Evolutionary conservation across 495 filamentous ascomycete genomes (phyloP).

Genomic region (Hyaloscypha bicolor): DNA sequence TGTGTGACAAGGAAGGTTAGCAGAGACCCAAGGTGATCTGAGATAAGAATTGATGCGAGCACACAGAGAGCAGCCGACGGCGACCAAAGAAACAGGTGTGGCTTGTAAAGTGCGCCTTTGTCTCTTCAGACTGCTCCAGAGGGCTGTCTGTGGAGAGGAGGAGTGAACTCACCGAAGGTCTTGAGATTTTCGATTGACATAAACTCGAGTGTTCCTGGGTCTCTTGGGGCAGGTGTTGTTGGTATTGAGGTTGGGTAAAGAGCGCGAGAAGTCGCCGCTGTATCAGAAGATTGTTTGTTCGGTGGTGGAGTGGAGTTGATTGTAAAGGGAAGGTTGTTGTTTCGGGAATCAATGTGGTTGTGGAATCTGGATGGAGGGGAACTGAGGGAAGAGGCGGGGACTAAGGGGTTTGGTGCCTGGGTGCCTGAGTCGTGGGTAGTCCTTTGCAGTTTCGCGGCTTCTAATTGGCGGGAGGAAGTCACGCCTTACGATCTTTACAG

Average conservation of each 20-base stretch:
- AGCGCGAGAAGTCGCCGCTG: constrained; percentile 25
- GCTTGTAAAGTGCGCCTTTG: neutral
- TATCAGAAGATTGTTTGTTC: constrained; percentile 10
- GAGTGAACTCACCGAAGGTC: constrained; percentile 80
- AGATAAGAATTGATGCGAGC: constrained; percentile 5
- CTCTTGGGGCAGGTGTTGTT: constrained; percentile 29
- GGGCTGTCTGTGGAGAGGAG: constrained; percentile 38
- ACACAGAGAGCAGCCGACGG: neutral
- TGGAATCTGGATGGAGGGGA: neutral
- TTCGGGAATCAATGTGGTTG: constrained; percentile 1
- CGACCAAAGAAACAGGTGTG: neutral
- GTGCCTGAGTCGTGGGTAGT: too few species aligned
- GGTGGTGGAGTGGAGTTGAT: constrained; percentile 27
- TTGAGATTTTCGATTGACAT: constrained; percentile 99
- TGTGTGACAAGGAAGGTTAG: constrained; percentile 39
- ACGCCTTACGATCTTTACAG: too few species aligned
- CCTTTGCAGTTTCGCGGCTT: too few species aligned
- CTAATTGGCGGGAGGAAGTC: too few species aligned
- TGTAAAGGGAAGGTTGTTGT: constrained; percentile 8
- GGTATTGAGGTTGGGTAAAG: constrained; percentile 19
- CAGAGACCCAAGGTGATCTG: neutral
- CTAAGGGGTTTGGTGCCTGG: too few species aligned
- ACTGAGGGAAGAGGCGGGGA: neutral
- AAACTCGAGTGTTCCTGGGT: constrained; percentile 69
- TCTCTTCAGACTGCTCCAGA: constrained; percentile 20